Evolutionary conservation across 495 filamentous ascomycete genomes (phyloP), one percentile per base, ranked within the genome.

Genomic region (Extremus antarcticus): DNA sequence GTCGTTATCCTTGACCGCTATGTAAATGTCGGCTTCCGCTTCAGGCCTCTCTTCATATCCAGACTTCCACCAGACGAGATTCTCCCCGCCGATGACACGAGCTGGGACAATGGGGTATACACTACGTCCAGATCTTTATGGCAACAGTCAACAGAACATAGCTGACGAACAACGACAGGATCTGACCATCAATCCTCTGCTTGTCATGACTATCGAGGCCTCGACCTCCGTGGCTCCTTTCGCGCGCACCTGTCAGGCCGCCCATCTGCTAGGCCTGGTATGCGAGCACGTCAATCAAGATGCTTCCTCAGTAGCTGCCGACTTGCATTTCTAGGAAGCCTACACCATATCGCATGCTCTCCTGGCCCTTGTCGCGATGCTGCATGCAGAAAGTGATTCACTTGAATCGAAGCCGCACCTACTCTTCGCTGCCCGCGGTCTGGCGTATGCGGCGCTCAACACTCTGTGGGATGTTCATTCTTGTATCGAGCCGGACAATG

Each of bases 1-100:
- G 66, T 76, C 10, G 65, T 75, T 39, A 60, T 77, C 9, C 63
- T 74, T 9, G 74, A 78, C 50, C 59, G 67, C 63, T 72, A 60
- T 23, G 67, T 76, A 2, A 72, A 66, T 25, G 57, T 76, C 40
- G 75, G 74, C 20, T 71, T 70, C 53, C 67, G 69, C 38, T 65
- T 64, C 39, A 63, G 70, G 15, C 71, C 69, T 19, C 58, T 70
- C 25, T 59, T 68, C 25, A 69, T 66, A 2, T 70, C 64, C 53
- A 67, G 75, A 50, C 72, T 74, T 20, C 56, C 61, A 17, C 50
- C 66, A 0, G 59, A 70, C 29, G 61, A 65, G 13, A 23, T 65
- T 13, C 63, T 78, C 1, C 76, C 76, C 2, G 74, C 8, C 7
- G 4, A 7, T 7, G 41, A 45, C 19, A 21, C 4, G 4, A n/a